Base-by-base conservation (phyloP, 176 grass and related monocot genomes). In the Olyra latifolia region DNA sequence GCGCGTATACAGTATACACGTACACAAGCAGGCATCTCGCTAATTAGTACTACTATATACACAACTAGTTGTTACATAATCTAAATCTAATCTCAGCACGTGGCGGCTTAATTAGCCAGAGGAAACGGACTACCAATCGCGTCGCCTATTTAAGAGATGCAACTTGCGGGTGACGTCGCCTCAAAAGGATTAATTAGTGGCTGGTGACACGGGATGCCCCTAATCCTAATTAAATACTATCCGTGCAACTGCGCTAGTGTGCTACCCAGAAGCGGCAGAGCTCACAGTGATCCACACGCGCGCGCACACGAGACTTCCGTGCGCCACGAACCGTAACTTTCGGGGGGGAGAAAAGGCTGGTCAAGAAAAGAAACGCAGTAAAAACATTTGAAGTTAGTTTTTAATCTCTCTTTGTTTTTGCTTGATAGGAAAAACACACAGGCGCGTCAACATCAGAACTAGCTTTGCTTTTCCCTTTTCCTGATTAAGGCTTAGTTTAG, bases 151-250 rank as follows among this genome's bases (percentile, higher is more conserved):
- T 35, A 28, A 53, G 19, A 72, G 52, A 72, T 3, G 47, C 9
- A 76, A 44, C 28, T 49, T 8, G 41, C 20, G 12, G 60, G 28
- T 23, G 65, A 71, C 12, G 65, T 78, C 82, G 59, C 43, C 40
- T 12, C 4, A 2, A 5, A 20, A 2, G 10, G 16, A 62, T 10
- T n/a, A 75, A 42, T 50, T 4, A 16, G 5, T 19, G 1, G 8
- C 10, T 15, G 7, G 12, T 84, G 81, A 84, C 13, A 68, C 17
- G 8, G 49, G 67, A 84, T 80, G 60, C 69, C 23, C 58, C 10
- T 5, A 64, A 35, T 35, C 32, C 32, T 0, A 35, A n/a, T 56
- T 75, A 35, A 58, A 41, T 82, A 82, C 12, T 3, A 35, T 35
- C 32, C 32, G 4, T 35, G 32, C 32, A 3, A 35, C 32, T 35